phyloP scores from a whole-genome alignment of 2,329 filamentous ascomycete species.

The Sporothrix variecibatus region DNA sequence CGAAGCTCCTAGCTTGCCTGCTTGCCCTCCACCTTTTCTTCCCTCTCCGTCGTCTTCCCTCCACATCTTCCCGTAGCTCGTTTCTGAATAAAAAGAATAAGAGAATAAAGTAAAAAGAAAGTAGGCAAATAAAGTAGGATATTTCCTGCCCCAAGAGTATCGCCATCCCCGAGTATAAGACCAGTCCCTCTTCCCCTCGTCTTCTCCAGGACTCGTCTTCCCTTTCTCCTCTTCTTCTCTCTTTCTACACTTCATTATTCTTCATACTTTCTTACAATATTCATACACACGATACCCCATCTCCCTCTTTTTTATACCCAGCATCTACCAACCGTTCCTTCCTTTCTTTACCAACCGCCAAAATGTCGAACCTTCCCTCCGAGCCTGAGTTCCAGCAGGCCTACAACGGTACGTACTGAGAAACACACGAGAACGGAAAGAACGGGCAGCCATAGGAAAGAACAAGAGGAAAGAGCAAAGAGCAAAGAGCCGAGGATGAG shows the following conservation, averaged over 20 bases:
- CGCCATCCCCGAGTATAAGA: slow-evolving; percentile 26
- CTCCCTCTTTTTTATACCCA: background rate
- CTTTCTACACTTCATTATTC: background rate
- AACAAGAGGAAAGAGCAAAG: background rate
- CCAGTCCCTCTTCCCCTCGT: background rate
- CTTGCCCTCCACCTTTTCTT: background rate
- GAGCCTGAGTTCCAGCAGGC: slow-evolving; percentile 99
- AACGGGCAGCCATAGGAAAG: background rate
- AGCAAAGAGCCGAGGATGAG: background rate
- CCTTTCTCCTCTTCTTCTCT: slow-evolving; percentile 14
- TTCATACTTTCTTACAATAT: background rate
- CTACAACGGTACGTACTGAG: slow-evolving; percentile 72
- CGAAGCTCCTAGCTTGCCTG: slow-evolving; percentile 2
- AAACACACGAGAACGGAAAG: background rate
- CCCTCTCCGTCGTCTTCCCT: background rate
- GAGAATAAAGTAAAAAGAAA: background rate
- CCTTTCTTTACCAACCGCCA: slow-evolving; percentile 33
- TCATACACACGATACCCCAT: background rate
- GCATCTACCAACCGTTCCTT: background rate
- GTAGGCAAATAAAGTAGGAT: background rate
- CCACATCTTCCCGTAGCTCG: slow-evolving; percentile 9
- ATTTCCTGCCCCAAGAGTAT: background rate
- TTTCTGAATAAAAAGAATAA: background rate
- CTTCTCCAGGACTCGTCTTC: background rate
- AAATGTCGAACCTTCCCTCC: slow-evolving; percentile 78